Evolutionary conservation across 441 rosid species (phyloP).

Genomic region (Erodium chrysanthum): DNA sequence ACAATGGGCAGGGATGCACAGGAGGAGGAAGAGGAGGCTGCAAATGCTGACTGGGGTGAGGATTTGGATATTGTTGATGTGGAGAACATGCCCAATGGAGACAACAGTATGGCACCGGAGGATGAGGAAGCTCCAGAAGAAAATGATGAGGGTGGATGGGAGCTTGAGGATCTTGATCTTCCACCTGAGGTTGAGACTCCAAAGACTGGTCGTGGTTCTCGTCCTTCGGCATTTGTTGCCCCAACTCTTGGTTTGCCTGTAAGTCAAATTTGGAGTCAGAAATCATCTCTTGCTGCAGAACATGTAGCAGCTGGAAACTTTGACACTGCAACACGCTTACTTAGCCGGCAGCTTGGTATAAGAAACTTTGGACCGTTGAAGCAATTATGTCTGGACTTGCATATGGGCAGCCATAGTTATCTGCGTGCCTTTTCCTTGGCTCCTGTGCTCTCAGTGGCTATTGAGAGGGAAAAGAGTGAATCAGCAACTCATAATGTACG

Average conservation of each 20-base stretch:
- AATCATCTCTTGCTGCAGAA: conserved; percentile 73
- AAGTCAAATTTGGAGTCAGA: conserved; percentile 70
- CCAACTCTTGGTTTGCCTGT: conserved; percentile 74
- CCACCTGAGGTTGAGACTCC: conserved; percentile 74
- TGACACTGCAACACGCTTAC: conserved; percentile 74
- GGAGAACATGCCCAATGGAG: conserved; percentile 46
- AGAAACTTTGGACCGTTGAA: conserved; percentile 52
- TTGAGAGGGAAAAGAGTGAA: conserved; percentile 70
- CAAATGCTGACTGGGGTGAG: conserved; percentile 64
- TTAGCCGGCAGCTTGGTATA: conserved; percentile 71
- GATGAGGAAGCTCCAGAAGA: conserved; percentile 51
- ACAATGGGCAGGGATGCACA: conserved; percentile 32
- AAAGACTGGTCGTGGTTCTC: conserved; percentile 38
- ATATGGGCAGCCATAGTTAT: conserved; percentile 57
- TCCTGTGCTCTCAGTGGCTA: conserved; percentile 55
- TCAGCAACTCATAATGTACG: conserved; percentile 64
- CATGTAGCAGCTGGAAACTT: conserved; percentile 82
- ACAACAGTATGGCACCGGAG: conserved; percentile 38
- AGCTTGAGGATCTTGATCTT: conserved; percentile 65
- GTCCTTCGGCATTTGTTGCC: conserved; percentile 45
- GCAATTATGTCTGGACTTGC: conserved; percentile 58
- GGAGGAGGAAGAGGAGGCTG: conserved; percentile 55
- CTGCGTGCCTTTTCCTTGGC: conserved; percentile 53
- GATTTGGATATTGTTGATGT: conserved; percentile 55
- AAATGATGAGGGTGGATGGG: conserved; percentile 63